phyloP scores from a whole-genome alignment of 768 basidiomycete genomes.

The Amanita pallidorosea region DNA sequence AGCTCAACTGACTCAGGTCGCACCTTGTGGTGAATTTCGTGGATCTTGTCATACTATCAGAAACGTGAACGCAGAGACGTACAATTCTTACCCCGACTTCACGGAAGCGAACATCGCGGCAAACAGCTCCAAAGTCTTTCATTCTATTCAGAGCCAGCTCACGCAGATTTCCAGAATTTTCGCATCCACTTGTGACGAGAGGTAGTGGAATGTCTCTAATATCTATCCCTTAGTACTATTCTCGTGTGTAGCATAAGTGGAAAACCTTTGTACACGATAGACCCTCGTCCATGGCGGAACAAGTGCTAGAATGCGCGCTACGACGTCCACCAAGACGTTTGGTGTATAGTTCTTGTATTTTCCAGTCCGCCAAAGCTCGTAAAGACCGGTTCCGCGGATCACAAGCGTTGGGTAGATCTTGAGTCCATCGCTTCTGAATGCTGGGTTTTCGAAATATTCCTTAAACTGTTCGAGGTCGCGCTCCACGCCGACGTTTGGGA shows the following conservation, averaged over 20 bases:
- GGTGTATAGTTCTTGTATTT: conserved; percentile 98
- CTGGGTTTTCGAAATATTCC: conserved; percentile 98
- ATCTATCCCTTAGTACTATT: conserved; percentile 58
- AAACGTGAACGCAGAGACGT: conserved; percentile 3
- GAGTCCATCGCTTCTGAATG: conserved; percentile 91
- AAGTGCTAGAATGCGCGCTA: conserved; percentile 89
- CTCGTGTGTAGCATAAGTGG: not conserved
- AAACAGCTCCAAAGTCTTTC: conserved; percentile 98
- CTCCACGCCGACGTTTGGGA: conserved; percentile 95
- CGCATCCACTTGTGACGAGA: conserved; percentile 92
- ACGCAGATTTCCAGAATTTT: conserved; percentile 93
- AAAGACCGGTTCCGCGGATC: conserved; percentile 92
- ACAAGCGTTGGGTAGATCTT: conserved; percentile 99
- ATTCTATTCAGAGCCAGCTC: conserved; percentile 94
- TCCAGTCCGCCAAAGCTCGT: conserved; percentile 95
- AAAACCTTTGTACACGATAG: conserved; percentile 90
- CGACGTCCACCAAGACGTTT: conserved; percentile 96
- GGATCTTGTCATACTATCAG: conserved; percentile 46
- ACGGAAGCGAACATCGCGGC: conserved; percentile 93
- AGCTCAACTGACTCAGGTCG: conserved; percentile 93
- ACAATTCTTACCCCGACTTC: conserved; percentile 84
- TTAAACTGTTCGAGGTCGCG: conserved; percentile 98
- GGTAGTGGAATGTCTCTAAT: conserved; percentile 92
- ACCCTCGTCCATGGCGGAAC: conserved; percentile 99
- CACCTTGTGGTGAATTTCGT: conserved; percentile 98